Base-by-base conservation (phyloP, 129 eudicot genomes). In the Chrysanthemum makinoi region DNA sequence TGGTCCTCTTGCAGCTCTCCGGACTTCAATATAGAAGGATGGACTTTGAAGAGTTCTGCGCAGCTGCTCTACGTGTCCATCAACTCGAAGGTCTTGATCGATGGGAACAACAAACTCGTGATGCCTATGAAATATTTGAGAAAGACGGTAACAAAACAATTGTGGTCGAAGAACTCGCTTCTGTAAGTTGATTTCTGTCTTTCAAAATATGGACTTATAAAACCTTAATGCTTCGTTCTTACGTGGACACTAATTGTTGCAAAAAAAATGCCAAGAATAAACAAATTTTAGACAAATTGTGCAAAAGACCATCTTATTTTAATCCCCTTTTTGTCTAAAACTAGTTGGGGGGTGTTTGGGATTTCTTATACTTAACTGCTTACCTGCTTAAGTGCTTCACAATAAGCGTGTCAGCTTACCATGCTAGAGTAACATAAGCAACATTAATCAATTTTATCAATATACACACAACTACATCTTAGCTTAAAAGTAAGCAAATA, bases 31-130 rank as follows among this genome's bases (percentile, higher is more conserved):
- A 78, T 56, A 56, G 39, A 62, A 78, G 58, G 62, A 78, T 78
- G 82, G 82, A 78, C 61, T 71, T 78, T 55, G 73, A 78, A 43
- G 82, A 78, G 77, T 78, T 78, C 14, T 71, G 82, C 64, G 82
- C 82, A 78, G 68, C 82, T 43, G 62, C 82, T 9, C 62, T 71
- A 71, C 73, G 82, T 47, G 77, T 78, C 47, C 72, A 56, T 71
- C 82, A 78, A 46, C 62, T 78, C 16, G 82, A 78, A 19, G 77
- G 73, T 58, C 77, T 14, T 57, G 82, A 78, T 12, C 55, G 68
- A 65, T 78, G 77, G 77, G 73, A 78, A 8, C 58, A 47, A 65
- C 82, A 78, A 65, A 65, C 68, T 6, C 67, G 28, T 46, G 72
- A 67, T 0, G 82, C 82, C 24, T 78, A 64, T 72, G 62, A 64